These are phyloP conservation scores for Diaporthe sp. DNA, from an alignment of 2,329 filamentous ascomycete species.

Conservation along the genomic window DNA sequence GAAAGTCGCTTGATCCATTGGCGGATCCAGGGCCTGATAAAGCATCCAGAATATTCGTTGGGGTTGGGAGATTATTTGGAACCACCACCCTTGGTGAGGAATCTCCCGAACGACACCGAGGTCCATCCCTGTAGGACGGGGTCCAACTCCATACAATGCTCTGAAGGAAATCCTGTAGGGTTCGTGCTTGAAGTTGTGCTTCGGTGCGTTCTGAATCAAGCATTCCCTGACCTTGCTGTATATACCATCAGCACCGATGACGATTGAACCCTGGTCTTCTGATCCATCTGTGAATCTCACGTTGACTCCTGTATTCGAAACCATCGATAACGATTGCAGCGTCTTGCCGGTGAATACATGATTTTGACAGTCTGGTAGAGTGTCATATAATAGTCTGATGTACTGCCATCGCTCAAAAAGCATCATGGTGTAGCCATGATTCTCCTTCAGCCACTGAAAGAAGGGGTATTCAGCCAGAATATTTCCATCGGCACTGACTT, in stretches of 20 bases:
- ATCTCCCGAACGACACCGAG: background rate
- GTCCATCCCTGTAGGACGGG: background rate
- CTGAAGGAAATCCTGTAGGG: background rate
- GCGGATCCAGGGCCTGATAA: background rate
- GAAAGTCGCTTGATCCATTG: background rate
- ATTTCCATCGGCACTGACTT: background rate
- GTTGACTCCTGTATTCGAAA: background rate
- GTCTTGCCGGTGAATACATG: background rate
- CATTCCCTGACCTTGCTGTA: slow-evolving; percentile 3
- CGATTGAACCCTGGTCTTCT: background rate
- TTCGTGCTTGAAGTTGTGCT: background rate
- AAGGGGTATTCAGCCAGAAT: background rate
- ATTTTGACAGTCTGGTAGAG: background rate
- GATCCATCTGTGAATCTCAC: background rate
- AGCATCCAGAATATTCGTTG: slow-evolving; percentile 6
- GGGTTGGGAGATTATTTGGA: slow-evolving; percentile 2
- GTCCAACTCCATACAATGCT: background rate
- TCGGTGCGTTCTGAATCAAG: background rate
- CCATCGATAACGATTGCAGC: background rate
- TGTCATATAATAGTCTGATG: slow-evolving; percentile 47
- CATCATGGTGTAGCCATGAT: background rate
- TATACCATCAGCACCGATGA: background rate
- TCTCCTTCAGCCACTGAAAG: slow-evolving; percentile 1
- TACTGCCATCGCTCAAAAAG: slow-evolving; percentile 5
- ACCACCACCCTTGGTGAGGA: background rate